Percentiles rank a stretch among this genome's conserved stretches.
Evolutionary conservation across 495 filamentous ascomycete species (phyloP).

Genomic region (Thozetella sp.): DNA sequence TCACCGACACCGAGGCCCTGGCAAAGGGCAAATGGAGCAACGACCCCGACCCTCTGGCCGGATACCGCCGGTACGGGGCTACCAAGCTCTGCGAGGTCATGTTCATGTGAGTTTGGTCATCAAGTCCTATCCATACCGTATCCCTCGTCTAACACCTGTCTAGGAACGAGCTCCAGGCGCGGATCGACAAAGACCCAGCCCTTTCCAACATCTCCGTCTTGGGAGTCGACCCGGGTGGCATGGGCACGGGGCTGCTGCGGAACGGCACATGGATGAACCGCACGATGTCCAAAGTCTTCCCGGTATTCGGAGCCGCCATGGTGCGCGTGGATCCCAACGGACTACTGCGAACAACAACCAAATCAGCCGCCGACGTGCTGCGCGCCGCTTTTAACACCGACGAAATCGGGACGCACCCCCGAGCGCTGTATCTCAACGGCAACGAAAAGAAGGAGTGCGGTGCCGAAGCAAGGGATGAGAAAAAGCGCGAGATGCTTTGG

Average conservation of each 20-base stretch:
- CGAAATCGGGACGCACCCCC: conserved; percentile 24
- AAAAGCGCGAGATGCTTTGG: conserved; percentile 36
- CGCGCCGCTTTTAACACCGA: conserved; percentile 32
- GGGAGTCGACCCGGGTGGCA: conserved; percentile 32
- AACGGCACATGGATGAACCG: conserved; percentile 17
- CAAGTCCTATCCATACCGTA: neutral
- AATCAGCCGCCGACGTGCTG: conserved; percentile 42
- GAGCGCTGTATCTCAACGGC: conserved; percentile 34
- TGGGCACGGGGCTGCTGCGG: conserved; percentile 28
- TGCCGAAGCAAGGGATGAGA: conserved; percentile 31
- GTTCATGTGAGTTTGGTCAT: conserved; percentile 29
- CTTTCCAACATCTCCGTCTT: conserved; percentile 31
- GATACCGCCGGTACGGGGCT: conserved; percentile 38
- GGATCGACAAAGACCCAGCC: conserved; percentile 25
- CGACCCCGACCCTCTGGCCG: conserved; percentile 12
- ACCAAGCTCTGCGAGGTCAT: conserved; percentile 37
- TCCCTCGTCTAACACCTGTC: conserved; percentile 3
- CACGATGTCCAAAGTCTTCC: conserved; percentile 9
- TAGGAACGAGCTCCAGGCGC: conserved; percentile 34
- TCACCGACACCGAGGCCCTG: conserved; percentile 23
- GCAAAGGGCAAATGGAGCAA: conserved; percentile 37
- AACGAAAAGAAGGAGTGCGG: conserved; percentile 13
- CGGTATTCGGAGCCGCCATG: conserved; percentile 12
- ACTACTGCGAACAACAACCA: conserved; percentile 36
- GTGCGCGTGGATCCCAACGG: conserved; percentile 25